Base-by-base conservation (phyloP, 1,139 yeast genomes). In the Blastobotrys capitulatus region DNA sequence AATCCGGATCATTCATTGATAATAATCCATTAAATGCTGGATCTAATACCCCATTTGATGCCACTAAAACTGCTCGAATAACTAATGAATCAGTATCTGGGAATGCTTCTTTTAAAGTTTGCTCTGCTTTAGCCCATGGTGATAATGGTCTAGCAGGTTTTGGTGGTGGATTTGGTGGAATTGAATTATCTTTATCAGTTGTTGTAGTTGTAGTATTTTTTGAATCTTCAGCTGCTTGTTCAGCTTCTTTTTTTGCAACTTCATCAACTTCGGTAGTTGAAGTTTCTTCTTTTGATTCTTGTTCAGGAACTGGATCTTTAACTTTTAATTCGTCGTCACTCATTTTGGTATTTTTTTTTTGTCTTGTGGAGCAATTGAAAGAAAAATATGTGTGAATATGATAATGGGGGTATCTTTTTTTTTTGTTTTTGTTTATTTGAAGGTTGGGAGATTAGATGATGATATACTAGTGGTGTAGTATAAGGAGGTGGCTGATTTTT, bases 11-110 rank as follows among this genome's bases (percentile, higher is more conserved):
- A 13, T 88, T 82, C 53, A 86, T 71, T 57, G 79, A 87, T 55
- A 92, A 72, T 61, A 90, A 71, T 0, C 96, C 97, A 66, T 84
- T 85, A 72, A 90, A 90, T 0, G 97, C 95, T 0, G 87, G 82
- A 59, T 88, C 96, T 32, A 87, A 68, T 43, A 78, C 74, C 25
- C 95, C 96, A 46, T 77, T 80, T 16, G 95, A 81, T 2, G 97
- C 97, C 62, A 92, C 86, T 51, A 89, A 73, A 1, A 87, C 84
- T 25, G 95, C 90, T 44, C 83, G 79, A 55, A 88, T 74, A 55
- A 82, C 77, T 55, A 81, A 79, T 36, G 79, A 84, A 47, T 87
- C 95, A 27, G 79, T 70, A 20, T 72, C 70, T 1, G 97, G 97
- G 66, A 89, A 89, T 1, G 97, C 96, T 22, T 86, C 94, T 60